phyloP scores from a whole-genome alignment of 2,329 filamentous ascomycete genomes.

The Myriosclerotinia duriaeana region DNA sequence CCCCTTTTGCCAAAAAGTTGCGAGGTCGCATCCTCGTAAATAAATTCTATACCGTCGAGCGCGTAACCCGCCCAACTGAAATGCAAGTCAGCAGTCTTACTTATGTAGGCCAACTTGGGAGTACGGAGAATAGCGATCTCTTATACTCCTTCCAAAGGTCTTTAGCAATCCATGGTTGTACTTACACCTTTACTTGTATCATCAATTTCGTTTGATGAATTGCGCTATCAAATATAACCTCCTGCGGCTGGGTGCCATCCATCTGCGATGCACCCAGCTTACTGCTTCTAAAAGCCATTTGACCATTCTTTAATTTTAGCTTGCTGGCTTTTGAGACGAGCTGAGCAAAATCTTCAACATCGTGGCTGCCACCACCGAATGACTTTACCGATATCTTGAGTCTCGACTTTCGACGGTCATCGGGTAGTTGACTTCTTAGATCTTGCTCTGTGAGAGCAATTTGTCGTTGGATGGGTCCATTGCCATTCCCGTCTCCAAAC shows the following conservation, averaged over 20 bases:
- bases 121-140: background rate
- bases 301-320: conserved; percentile 72
- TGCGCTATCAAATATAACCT: conserved; percentile 73
- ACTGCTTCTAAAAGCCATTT: conserved; percentile 72
- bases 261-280: conserved; percentile 71
- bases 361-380: conserved; percentile 68
- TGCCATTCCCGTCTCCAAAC: conserved; percentile 62
- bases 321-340: conserved; percentile 69
- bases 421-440: conserved; percentile 68
- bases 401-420: conserved; percentile 68
- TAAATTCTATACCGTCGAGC: conserved; percentile 85
- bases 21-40: conserved; percentile 81
- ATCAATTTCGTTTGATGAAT: conserved; percentile 70
- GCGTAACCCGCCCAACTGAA: conserved; percentile 52
- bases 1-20: conserved; percentile 85
- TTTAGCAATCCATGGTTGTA: conserved; percentile 56
- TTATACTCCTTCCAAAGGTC: background rate
- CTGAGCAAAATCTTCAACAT: conserved; percentile 72
- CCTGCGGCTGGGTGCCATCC: conserved; percentile 66
- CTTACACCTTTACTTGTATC: conserved; percentile 62
- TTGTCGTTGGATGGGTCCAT: conserved; percentile 65
- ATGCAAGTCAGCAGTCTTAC: conserved; percentile 5
- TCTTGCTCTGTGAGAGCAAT: conserved; percentile 73
- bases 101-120: background rate
- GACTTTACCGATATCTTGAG: conserved; percentile 75